Evolutionary conservation across 2,329 filamentous ascomycete species (phyloP), one percentile per base, ranked within the genome.

Genomic region (Colletotrichum sp.): DNA sequence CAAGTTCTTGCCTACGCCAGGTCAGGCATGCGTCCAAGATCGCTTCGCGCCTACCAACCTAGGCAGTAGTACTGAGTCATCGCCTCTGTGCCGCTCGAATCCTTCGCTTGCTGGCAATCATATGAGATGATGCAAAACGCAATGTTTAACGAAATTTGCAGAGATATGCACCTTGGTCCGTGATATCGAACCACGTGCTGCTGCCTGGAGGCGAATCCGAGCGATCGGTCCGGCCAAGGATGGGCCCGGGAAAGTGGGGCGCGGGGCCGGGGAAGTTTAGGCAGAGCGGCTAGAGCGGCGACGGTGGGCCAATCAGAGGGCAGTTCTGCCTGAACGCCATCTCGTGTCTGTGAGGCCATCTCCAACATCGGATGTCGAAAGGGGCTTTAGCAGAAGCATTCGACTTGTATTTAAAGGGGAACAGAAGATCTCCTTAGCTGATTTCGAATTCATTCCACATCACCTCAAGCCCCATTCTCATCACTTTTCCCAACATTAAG

Each of bases 401-500:
- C 2, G 18, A 16, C 1, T n/a, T 36, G 34, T n/a, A 61, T 28
- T n/a, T 61, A 61, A 30, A 26, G 26, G 26, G 26, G 13, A 34
- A 6, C 6, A 10, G 8, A 4, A 3, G 4, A 9, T 57, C 21
- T 16, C 7, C 52, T 57, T 0, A 7, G 3, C 1, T 57, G 21
- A 14, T 28, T 57, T 18, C 0, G 4, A 16, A 16, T 3, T 57
- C 13, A 16, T 18, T 28, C 5, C 24, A 26, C 21, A 57, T 28
- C 4, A 4, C 24, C 26, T 57, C 52, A 24, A 57, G 21, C 7
- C 52, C 7, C 2, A 0, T 57, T 24, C 2, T 18, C 52, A 57
- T 16, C 8, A 61, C 30, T 3, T 24, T 30, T 13, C 0, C 18
- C 43, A 48, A 12, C 7, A 28, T 0, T 16, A 0, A 24, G 0